Evolutionary conservation across 305 asterid genomes (phyloP).

Genomic region (Fraxinus latifolia): DNA sequence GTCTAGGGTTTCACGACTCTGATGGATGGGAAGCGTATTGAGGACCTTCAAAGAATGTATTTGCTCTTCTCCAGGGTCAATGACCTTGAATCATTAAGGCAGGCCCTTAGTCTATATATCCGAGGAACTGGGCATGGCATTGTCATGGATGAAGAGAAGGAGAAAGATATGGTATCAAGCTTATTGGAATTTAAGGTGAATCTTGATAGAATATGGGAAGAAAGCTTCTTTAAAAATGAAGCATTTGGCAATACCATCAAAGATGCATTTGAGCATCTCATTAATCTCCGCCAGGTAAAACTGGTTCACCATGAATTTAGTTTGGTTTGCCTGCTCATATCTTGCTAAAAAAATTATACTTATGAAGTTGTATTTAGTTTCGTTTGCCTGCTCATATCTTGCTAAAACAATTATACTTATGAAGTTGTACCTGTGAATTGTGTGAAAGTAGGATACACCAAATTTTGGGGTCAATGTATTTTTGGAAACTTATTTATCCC

Average conservation of each 20-base stretch:
- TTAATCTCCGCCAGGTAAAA: slow-evolving; percentile 91
- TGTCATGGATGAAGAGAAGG: slow-evolving; percentile 97
- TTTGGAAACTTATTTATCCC: not conserved
- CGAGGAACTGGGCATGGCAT: slow-evolving; percentile 84
- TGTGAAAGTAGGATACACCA: not conserved
- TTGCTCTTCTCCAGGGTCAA: slow-evolving; percentile 68
- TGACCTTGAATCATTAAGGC: slow-evolving; percentile 81
- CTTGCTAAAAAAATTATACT: not conserved
- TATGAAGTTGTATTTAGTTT: not conserved
- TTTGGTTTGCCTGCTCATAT: not conserved
- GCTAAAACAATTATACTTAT: not conserved
- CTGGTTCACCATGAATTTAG: not conserved
- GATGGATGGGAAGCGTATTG: slow-evolving; percentile 90
- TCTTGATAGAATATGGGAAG: slow-evolving; percentile 93
- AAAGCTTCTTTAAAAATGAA: slow-evolving; percentile 82
- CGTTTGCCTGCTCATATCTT: not conserved
- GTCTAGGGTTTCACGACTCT: slow-evolving; percentile 77
- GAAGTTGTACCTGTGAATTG: not conserved
- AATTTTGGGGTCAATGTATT: not conserved
- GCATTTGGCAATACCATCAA: slow-evolving; percentile 85
- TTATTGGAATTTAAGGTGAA: slow-evolving; percentile 82
- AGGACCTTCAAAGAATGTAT: slow-evolving; percentile 86
- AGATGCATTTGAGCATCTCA: slow-evolving; percentile 94
- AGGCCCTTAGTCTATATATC: slow-evolving; percentile 74
- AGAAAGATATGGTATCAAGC: slow-evolving; percentile 88